Conservation (phyloP, 2,329 filamentous ascomycete species). For the Cladophialophora chaetospira region DNA sequence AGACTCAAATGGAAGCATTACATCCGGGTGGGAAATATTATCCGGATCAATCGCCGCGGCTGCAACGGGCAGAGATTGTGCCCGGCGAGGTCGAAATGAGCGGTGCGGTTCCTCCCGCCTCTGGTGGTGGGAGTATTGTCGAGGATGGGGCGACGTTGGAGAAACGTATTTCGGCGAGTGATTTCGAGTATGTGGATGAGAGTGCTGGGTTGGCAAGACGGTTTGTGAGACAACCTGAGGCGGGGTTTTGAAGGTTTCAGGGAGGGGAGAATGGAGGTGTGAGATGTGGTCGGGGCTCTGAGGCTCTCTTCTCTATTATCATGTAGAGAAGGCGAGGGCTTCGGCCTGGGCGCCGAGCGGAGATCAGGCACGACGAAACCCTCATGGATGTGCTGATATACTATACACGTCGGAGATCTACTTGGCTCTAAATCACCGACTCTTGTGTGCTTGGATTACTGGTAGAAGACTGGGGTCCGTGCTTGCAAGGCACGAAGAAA, state of each 20-base stretch:
- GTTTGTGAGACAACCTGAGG: slow-evolving; percentile 10
- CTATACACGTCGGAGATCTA: too few species aligned
- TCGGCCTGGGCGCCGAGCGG: too few species aligned
- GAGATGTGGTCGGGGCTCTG: not conserved
- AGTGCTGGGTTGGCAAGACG: slow-evolving; percentile 16
- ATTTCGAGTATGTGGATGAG: slow-evolving; percentile 20
- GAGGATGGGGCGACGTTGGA: slow-evolving; percentile 3
- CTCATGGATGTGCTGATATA: too few species aligned
- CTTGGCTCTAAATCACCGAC: too few species aligned
- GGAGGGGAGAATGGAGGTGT: not conserved
- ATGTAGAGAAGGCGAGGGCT: too few species aligned
- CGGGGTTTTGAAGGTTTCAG: not conserved
- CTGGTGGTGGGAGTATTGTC: not conserved
- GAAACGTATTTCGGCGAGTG: slow-evolving; percentile 20
- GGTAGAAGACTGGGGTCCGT: too few species aligned
- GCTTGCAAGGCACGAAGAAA: too few species aligned
- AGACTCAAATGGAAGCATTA: slow-evolving; percentile 41
- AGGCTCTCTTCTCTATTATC: too few species aligned
- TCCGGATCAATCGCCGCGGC: slow-evolving; percentile 37
- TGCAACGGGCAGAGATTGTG: not conserved
- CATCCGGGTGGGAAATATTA: slow-evolving; percentile 52
- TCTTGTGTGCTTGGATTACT: too few species aligned
- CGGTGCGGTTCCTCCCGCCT: slow-evolving; percentile 3
- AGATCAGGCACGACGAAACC: too few species aligned
- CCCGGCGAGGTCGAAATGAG: slow-evolving; percentile 15